Conservation (phyloP, 2,329 filamentous ascomycete genomes). For the Fusarium beomiforme region DNA sequence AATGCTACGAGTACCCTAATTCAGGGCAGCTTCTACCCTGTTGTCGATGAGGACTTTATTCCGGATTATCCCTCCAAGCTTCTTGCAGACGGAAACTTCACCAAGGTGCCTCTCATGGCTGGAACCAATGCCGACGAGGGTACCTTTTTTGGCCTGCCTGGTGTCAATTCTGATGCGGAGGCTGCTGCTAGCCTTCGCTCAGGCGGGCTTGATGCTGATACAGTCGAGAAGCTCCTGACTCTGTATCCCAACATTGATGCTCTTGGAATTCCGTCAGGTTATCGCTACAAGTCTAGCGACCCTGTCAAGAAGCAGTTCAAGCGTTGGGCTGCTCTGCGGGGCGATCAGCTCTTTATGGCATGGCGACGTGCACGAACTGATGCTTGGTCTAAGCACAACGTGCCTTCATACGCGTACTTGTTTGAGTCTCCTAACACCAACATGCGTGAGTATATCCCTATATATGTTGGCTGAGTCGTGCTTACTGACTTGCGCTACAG, state of each 20-base stretch:
- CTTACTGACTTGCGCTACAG: neutral
- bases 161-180: slow-evolving; percentile 46
- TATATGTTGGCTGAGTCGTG: fast-evolving
- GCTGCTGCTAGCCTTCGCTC: slow-evolving; percentile 8
- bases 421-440: slow-evolving; percentile 52
- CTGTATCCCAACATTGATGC: slow-evolving; percentile 37
- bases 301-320: slow-evolving; percentile 55
- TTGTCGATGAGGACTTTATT: slow-evolving; percentile 52
- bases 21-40: slow-evolving; percentile 22
- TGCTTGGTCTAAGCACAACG: slow-evolving; percentile 58
- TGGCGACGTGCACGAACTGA: slow-evolving; percentile 63
- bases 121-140: slow-evolving; percentile 74
- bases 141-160: slow-evolving; percentile 61
- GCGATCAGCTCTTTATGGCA: slow-evolving; percentile 65
- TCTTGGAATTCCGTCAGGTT: slow-evolving; percentile 24
- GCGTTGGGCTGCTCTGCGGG: slow-evolving; percentile 60
- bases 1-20: slow-evolving; percentile 30
- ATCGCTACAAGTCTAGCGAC: slow-evolving; percentile 20
- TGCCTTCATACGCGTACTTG: slow-evolving; percentile 64
- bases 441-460: slow-evolving; percentile 4
- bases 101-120: slow-evolving; percentile 70
- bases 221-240: slow-evolving; percentile 21
- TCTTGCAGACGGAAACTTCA: slow-evolving; percentile 66
- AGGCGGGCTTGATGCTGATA: slow-evolving; percentile 10
- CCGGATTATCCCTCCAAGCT: slow-evolving; percentile 58